Conservation (phyloP, 108 stramenopile species). For the Licmophora abbreviata region DNA sequence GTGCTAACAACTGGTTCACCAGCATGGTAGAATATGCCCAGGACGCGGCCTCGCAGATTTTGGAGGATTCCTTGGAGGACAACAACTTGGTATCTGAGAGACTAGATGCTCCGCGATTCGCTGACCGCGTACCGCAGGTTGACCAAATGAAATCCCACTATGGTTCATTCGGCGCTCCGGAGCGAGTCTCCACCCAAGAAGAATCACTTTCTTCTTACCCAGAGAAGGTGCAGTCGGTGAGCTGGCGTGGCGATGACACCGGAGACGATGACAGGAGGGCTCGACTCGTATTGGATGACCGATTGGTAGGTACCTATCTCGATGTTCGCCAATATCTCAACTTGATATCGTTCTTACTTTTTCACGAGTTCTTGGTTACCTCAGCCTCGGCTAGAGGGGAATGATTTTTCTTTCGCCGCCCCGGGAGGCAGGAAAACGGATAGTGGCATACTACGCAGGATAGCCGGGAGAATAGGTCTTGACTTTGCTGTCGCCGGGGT, state of each 20-base stretch:
- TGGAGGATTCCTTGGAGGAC: slow-evolving; percentile 42
- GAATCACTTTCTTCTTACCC: too few species aligned
- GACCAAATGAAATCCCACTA: slow-evolving; percentile 43
- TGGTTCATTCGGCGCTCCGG: slow-evolving; percentile 25
- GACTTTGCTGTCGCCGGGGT: slow-evolving; percentile 50
- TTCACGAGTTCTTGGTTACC: too few species aligned
- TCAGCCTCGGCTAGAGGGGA: too few species aligned
- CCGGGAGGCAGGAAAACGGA: neutral
- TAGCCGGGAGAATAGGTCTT: slow-evolving; percentile 46
- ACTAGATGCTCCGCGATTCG: neutral
- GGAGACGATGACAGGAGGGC: neutral
- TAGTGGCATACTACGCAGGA: slow-evolving; percentile 12
- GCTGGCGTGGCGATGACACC: too few species aligned
- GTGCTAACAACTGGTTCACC: slow-evolving; percentile 5
- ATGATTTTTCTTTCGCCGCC: too few species aligned
- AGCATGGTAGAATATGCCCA: slow-evolving; percentile 21
- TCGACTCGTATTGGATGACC: slow-evolving; percentile 3
- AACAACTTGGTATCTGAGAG: slow-evolving; percentile 18
- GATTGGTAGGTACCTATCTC: neutral
- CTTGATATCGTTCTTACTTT: too few species aligned
- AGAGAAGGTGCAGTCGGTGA: too few species aligned
- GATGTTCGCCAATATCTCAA: too few species aligned
- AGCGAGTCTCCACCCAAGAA: too few species aligned
- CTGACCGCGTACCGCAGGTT: slow-evolving; percentile 22
- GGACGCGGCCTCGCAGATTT: slow-evolving; percentile 31